Evolutionary conservation across 202 grass and related monocot genomes (phyloP), one percentile per base, ranked within the genome.

Genomic region (Thinopyrum obtusiflorum): DNA sequence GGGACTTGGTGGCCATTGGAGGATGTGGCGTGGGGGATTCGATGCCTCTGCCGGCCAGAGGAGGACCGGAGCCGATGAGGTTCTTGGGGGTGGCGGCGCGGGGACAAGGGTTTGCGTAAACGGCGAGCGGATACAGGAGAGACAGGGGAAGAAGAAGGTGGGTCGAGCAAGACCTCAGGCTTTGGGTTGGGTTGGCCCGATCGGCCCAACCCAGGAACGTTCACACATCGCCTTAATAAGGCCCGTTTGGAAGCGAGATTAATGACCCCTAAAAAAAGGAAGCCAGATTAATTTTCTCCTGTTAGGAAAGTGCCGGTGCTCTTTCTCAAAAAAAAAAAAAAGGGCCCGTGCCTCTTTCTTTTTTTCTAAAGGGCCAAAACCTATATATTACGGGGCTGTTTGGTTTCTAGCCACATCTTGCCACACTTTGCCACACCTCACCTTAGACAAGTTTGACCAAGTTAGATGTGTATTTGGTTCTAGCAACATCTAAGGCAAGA

Each of bases 1-100:
- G 82, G 2, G 85, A 77, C 53, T 77, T 80, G 32, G 77, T 82
- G 3, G 82, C 89, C 89, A 91, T 90, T 60, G 51, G 71, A 33
- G 21, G 12, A 37, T 28, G 23, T 23, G 26, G 14, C 7, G 31
- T 42, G 61, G 18, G 57, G 18, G 20, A 61, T 77, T 33, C 21
- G 42, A 42, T 21, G 72, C 17, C 66, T 76, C 24, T 24, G 80
- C 74, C 26, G 68, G 13, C 4, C 10, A 1, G 33, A n/a, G 1
- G 28, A 51, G n/a, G 40, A 47, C 40, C 40, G 40, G 70, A 74
- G 70, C 1, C 40, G 36, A 31, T 27, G 57, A 51, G 33, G 59
- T 42, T 25, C 7, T 53, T 77, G 44, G 25, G 39, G 26, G 72
- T 65, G 29, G 71, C 53, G 53, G 20, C 71, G 71, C 83, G 23